Percentiles rank a stretch among this genome's conserved stretches.
phyloP scores from a whole-genome alignment of 2,329 filamentous ascomycete genomes.

The Fusarium pininemorale region DNA sequence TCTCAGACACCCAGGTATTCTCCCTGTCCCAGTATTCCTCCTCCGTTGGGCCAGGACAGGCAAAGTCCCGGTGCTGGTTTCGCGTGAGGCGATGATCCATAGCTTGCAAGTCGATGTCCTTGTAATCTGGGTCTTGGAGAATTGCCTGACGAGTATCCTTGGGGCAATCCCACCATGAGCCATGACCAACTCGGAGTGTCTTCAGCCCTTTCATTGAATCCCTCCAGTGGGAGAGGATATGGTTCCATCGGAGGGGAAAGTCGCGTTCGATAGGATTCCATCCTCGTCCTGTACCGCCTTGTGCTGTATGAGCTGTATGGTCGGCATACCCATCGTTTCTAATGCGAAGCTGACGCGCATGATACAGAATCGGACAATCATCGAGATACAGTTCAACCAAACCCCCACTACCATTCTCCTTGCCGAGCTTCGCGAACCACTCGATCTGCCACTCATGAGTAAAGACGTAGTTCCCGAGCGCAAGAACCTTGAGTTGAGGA shows the following conservation, averaged over 20 bases:
- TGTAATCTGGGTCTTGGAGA: background rate
- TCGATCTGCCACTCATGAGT: conserved; percentile 56
- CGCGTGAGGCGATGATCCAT: background rate
- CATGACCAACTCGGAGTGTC: conserved; percentile 4
- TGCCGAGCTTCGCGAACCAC: conserved; percentile 54
- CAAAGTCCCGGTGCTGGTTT: background rate
- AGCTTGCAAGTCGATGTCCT: background rate
- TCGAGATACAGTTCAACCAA: conserved; percentile 55
- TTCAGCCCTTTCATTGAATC: conserved; percentile 11
- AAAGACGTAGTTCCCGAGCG: conserved; percentile 54
- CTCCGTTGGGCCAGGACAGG: background rate
- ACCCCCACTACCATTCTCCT: conserved; percentile 4
- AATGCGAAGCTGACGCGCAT: background rate
- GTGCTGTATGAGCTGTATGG: background rate
- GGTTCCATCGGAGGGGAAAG: conserved; percentile 18
- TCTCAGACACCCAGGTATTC: background rate
- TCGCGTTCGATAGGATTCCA: background rate
- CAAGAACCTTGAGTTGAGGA: conserved; percentile 51
- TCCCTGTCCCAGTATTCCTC: accelerated
- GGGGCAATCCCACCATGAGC: background rate
- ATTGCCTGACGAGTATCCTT: background rate
- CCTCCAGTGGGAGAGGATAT: conserved; percentile 8
- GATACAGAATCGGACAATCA: conserved; percentile 50
- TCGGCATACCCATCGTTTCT: conserved; percentile 5
- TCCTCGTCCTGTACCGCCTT: accelerated